Evolutionary conservation across 2,329 filamentous ascomycete genomes (phyloP).

Genomic region (Cladosporium cucumerinum): DNA sequence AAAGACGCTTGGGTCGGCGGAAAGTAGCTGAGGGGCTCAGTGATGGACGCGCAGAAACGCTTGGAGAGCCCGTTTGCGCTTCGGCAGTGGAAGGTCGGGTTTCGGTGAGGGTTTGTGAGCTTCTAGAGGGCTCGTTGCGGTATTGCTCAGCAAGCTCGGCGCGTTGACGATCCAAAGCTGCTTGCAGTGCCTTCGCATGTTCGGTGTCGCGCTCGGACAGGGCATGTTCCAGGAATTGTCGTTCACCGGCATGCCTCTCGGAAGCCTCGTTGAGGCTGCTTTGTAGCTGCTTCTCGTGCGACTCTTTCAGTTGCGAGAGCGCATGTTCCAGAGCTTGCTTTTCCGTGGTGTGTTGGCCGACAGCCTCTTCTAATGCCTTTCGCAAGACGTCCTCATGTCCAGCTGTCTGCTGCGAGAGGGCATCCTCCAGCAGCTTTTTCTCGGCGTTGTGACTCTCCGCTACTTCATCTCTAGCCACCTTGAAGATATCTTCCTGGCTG

Average conservation of each 20-base stretch:
- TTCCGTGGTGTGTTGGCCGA: neutral
- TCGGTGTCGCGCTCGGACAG: slow-evolving; percentile 10
- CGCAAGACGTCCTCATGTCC: neutral
- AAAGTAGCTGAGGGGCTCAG: neutral
- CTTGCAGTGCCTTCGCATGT: slow-evolving; percentile 1
- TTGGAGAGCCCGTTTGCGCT: slow-evolving; percentile 7
- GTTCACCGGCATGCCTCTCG: slow-evolving; percentile 4
- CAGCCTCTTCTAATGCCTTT: neutral
- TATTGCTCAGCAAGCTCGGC: neutral
- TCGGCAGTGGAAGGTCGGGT: neutral
- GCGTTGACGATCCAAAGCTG: slow-evolving; percentile 10
- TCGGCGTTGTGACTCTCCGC: slow-evolving; percentile 3
- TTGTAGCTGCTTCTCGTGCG: slow-evolving; percentile 12
- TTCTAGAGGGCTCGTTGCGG: neutral
- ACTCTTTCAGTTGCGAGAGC: slow-evolving; percentile 5
- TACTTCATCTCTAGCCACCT: neutral
- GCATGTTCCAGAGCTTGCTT: slow-evolving; percentile 5
- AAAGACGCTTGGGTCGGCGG: neutral
- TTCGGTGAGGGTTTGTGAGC: neutral
- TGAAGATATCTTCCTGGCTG: slow-evolving; percentile 1
- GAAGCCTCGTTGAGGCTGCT: neutral
- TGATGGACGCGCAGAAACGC: slow-evolving; percentile 4
- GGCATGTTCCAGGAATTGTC: slow-evolving; percentile 6
- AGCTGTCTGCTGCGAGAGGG: neutral
- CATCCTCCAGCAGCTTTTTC: slow-evolving; percentile 4